Conservation (phyloP, 257 asterid genomes). For the Haberlea rhodopensis region DNA sequence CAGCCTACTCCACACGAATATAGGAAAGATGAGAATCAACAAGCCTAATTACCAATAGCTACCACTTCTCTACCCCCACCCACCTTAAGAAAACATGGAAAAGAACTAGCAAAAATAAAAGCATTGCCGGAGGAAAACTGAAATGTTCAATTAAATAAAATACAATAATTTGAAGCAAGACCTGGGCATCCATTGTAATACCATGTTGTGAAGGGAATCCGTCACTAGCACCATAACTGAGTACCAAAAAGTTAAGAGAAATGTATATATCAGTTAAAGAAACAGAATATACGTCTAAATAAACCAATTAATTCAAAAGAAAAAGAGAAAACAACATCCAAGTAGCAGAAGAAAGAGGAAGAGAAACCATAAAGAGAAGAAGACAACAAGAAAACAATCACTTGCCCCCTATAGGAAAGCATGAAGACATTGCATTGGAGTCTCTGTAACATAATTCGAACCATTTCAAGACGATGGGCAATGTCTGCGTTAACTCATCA, state of each 20-base stretch:
- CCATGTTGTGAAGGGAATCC: constrained; percentile 97
- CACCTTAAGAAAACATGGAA: constrained; percentile 1
- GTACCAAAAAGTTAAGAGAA: constrained; percentile 25
- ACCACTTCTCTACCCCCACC: neutral
- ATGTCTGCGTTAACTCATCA: constrained; percentile 68
- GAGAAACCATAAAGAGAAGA: neutral
- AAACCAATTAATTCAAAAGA: constrained; percentile 13
- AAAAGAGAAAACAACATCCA: neutral
- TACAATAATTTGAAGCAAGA: constrained; percentile 28
- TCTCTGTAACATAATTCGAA: constrained; percentile 71
- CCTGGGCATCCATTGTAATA: constrained; percentile 94
- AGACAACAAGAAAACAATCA: constrained; percentile 11
- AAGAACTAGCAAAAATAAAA: constrained; percentile 6
- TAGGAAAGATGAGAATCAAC: constrained; percentile 23
- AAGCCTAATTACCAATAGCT: neutral
- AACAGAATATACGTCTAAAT: constrained; percentile 14
- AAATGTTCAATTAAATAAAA: constrained; percentile 9
- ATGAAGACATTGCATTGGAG: constrained; percentile 93
- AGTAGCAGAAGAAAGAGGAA: constrained; percentile 13
- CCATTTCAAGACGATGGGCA: constrained; percentile 99
- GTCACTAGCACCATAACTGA: constrained; percentile 97
- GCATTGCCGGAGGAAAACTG: constrained; percentile 4
- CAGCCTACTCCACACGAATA: constrained; percentile 59
- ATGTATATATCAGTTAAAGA: constrained; percentile 14
- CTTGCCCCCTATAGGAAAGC: constrained; percentile 99